Percentiles rank a stretch among this genome's conserved stretches.
Evolutionary conservation across 805 yeast genomes (phyloP).

Genomic region (Dipodascus geniculatus): DNA sequence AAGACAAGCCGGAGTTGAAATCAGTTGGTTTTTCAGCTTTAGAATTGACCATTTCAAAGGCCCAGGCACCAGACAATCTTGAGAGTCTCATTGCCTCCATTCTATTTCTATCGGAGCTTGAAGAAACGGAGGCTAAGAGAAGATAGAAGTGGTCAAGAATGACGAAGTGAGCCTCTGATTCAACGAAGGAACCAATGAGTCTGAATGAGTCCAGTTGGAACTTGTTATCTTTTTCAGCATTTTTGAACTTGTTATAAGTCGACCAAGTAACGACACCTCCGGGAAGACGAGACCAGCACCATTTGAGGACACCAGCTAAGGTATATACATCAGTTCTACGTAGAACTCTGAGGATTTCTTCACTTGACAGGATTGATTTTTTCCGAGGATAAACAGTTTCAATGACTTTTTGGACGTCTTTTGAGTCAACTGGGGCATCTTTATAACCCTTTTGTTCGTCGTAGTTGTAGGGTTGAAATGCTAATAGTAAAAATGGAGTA

Average conservation of each 20-base stretch:
- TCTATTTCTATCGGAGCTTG: constrained; percentile 68
- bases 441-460: background rate
- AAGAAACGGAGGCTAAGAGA: constrained; percentile 60
- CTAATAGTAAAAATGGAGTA: constrained; percentile 63
- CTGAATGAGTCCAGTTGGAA: constrained; percentile 66
- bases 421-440: background rate
- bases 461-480: constrained; percentile 31
- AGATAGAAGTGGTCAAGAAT: constrained; percentile 83
- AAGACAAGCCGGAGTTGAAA: constrained; percentile 59
- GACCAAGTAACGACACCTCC: constrained; percentile 80
- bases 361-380: constrained; percentile 34
- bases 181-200: constrained; percentile 73
- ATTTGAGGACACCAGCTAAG: constrained; percentile 61
- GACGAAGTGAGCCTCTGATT: constrained; percentile 79
- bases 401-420: constrained; percentile 44
- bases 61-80: constrained; percentile 82
- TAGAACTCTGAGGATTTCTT: constrained; percentile 34
- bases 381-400: constrained; percentile 50
- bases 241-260: constrained; percentile 58
- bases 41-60: constrained; percentile 38
- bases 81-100: constrained; percentile 71
- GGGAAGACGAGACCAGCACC: constrained; percentile 75
- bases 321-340: constrained; percentile 50
- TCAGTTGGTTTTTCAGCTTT: constrained; percentile 26
- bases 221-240: constrained; percentile 39